Evolutionary conservation across 441 rosid species (phyloP).

Genomic region (Gossypium lobatum): DNA sequence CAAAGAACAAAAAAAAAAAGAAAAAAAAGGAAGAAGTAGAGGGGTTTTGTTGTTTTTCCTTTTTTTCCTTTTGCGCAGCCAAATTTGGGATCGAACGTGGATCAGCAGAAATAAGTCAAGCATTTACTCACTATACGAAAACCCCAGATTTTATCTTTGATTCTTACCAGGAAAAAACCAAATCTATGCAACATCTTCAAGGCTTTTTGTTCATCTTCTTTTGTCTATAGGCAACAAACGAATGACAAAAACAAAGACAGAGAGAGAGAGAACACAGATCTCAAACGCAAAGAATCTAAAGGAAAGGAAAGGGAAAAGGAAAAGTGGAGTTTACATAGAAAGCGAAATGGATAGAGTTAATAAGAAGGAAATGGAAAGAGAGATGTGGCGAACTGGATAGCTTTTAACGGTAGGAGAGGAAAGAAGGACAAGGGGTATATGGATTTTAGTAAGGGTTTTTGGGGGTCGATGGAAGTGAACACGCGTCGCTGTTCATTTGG

Average conservation of each 20-base stretch:
- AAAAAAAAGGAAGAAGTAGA: too few relatives aligned
- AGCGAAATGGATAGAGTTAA: conserved; percentile 11
- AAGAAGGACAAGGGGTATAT: neutral
- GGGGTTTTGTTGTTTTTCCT: conserved; percentile 7
- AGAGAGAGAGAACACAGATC: neutral
- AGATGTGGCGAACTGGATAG: neutral
- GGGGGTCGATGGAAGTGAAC: conserved; percentile 22
- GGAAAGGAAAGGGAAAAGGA: neutral
- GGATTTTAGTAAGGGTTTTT: conserved; percentile 21
- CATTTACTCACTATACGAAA: conserved; percentile 16
- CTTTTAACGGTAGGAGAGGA: neutral
- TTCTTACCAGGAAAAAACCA: conserved; percentile 25
- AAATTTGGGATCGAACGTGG: conserved; percentile 33
- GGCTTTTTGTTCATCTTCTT: conserved; percentile 6
- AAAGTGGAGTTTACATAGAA: neutral
- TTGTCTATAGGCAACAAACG: neutral
- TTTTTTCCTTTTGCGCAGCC: conserved; percentile 30
- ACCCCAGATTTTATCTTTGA: conserved; percentile 10
- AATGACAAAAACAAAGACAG: neutral
- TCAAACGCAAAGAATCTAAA: neutral
- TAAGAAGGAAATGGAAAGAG: neutral
- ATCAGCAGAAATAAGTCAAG: conserved; percentile 28
- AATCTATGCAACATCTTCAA: conserved; percentile 13
- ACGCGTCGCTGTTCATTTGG: conserved; percentile 22
- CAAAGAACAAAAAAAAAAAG: neutral